Evolutionary conservation across 1,284 basidiomycete species (phyloP).

Genomic region (Ceratobasidium theobromae): DNA sequence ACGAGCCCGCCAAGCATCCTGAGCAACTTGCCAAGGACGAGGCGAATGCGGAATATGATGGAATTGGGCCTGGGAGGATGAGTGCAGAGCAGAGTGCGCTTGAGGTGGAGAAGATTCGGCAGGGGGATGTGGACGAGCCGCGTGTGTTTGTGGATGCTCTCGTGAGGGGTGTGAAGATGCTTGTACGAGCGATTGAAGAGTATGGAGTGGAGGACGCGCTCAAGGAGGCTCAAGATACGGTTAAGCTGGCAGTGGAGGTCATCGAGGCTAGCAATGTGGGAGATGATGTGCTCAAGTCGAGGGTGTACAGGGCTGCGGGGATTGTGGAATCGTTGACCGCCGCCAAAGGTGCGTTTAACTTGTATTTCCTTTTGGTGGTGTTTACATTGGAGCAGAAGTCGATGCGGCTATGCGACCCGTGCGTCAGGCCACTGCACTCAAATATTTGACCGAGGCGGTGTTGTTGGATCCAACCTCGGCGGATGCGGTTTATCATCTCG

Average conservation of each 20-base stretch:
- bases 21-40: constrained; percentile 33
- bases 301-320: constrained; percentile 65
- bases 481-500: constrained; percentile 72
- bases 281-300: constrained; percentile 48
- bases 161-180: constrained; percentile 71
- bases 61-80: constrained; percentile 39
- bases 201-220: constrained; percentile 47
- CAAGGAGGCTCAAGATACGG: constrained; percentile 55
- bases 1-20: constrained; percentile 39
- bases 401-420: constrained; percentile 61
- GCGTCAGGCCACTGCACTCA: constrained; percentile 62
- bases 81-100: constrained; percentile 39
- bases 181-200: constrained; percentile 53
- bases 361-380: neutral
- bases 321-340: constrained; percentile 63
- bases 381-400: constrained; percentile 53
- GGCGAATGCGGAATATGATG: constrained; percentile 25
- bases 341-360: constrained; percentile 53
- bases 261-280: constrained; percentile 47
- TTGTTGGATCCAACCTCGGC: constrained; percentile 59
- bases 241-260: constrained; percentile 55
- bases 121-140: constrained; percentile 60
- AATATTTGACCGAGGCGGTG: constrained; percentile 58
- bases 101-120: constrained; percentile 14
- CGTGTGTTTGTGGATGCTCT: constrained; percentile 69